Conservation (phyloP, 2,329 filamentous ascomycete genomes). For the Paracoccidioides lutzii region DNA sequence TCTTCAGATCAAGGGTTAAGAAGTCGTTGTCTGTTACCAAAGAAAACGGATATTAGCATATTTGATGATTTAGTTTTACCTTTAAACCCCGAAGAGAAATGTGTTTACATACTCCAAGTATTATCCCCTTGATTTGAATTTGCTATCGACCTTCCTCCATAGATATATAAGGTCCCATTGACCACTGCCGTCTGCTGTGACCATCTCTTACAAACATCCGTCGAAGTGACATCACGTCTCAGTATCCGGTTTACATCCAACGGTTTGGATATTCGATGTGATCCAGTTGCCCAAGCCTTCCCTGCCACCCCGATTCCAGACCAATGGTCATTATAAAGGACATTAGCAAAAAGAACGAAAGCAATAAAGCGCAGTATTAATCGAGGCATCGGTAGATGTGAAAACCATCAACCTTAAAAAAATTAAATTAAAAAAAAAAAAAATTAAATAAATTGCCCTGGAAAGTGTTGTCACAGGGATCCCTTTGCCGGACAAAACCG, state of each 20-base stretch:
- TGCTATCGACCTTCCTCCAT: constrained; percentile 55
- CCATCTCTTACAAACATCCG: constrained; percentile 52
- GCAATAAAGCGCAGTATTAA: neutral
- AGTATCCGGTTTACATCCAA: neutral
- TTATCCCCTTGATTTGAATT: constrained; percentile 45
- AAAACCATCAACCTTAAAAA: neutral
- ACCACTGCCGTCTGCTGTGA: constrained; percentile 54
- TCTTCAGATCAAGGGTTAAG: constrained; percentile 56
- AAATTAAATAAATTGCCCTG: neutral
- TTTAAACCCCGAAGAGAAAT: neutral
- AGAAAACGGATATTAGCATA: neutral
- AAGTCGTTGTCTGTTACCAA: constrained; percentile 52
- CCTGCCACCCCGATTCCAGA: neutral
- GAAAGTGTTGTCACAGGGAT: neutral
- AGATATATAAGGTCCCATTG: constrained; percentile 65
- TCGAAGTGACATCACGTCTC: constrained; percentile 32
- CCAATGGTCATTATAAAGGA: neutral
- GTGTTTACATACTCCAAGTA: constrained; percentile 52
- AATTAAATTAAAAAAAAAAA: neutral
- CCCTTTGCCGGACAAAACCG: neutral
- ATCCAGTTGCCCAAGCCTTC: neutral
- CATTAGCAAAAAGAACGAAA: neutral
- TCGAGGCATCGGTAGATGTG: neutral
- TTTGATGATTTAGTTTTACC: neutral
- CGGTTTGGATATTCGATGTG: neutral